Percentiles rank a stretch among this genome's conserved stretches.
phyloP scores from a whole-genome alignment of 192 early-diverging fungal genomes.

The Coemansia aciculifera region DNA sequence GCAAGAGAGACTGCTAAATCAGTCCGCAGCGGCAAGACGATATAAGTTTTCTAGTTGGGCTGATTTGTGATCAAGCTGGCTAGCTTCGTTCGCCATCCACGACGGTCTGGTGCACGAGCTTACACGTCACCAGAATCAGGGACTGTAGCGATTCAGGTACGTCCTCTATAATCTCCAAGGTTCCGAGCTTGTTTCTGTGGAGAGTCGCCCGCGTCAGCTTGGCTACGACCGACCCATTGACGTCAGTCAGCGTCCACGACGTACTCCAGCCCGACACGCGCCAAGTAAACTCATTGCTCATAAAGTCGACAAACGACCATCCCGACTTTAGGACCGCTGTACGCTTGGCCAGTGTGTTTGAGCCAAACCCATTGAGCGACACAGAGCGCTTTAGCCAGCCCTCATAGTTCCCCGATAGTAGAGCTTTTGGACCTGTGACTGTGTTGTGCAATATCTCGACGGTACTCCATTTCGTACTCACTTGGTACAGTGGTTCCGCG shows the following conservation, averaged over 20 bases:
- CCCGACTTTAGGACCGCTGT: background rate
- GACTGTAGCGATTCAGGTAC: conserved; percentile 14
- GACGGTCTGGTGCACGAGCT: conserved; percentile 12
- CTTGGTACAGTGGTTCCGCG: background rate
- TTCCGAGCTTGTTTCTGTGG: conserved; percentile 1
- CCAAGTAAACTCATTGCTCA: conserved; percentile 23
- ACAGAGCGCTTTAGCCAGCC: conserved; percentile 1
- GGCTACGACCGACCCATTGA: conserved; percentile 12
- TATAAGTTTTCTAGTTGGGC: no score
- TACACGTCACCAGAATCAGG: conserved; percentile 15
- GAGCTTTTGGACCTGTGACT: background rate
- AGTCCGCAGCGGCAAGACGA: background rate
- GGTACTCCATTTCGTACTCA: background rate
- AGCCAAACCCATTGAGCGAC: conserved; percentile 5
- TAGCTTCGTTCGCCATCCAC: conserved; percentile 2
- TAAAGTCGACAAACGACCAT: conserved; percentile 31
- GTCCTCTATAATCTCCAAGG: conserved; percentile 7
- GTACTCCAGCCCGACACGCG: background rate
- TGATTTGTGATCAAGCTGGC: background rate
- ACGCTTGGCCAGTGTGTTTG: conserved; percentile 9
- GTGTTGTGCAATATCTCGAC: conserved; percentile 1
- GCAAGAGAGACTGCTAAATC: background rate
- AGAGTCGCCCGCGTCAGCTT: conserved; percentile 1
- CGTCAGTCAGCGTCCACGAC: conserved; percentile 12
- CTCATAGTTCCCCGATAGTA: conserved; percentile 4